These are phyloP conservation scores for Abrus pulchellus DNA, from an alignment of 306 rosid genomes.

Conservation along the genomic window DNA sequence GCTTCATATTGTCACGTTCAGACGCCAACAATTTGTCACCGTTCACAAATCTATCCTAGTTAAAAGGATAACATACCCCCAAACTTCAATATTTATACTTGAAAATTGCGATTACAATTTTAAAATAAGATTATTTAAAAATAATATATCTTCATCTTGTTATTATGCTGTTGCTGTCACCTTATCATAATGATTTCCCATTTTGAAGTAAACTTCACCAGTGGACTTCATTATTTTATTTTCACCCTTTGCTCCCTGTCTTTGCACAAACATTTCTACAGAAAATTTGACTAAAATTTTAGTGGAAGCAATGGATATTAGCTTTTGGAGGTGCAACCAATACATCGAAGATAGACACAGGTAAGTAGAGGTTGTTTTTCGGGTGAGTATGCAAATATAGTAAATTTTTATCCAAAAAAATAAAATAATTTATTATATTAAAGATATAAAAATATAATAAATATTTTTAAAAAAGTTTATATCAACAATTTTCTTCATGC, in stretches of 20 bases:
- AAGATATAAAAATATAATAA: too few relatives aligned
- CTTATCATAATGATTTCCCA: conserved; percentile 39
- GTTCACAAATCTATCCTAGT: background rate
- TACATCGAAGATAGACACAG: background rate
- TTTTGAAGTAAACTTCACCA: background rate
- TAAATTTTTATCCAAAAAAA: too few relatives aligned
- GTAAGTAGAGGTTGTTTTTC: background rate
- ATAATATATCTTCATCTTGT: background rate
- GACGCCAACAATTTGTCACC: background rate
- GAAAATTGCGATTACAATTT: conserved; percentile 13
- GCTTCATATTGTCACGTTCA: background rate
- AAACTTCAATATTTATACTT: background rate
- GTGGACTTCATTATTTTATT: conserved; percentile 10
- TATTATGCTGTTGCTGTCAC: background rate
- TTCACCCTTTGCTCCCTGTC: background rate
- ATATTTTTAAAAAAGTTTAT: too few relatives aligned
- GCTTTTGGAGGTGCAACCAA: background rate
- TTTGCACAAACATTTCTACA: background rate
- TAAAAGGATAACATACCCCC: background rate
- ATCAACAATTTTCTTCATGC: too few relatives aligned
- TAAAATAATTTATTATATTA: too few relatives aligned
- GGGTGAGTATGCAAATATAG: too few relatives aligned
- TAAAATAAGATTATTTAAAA: background rate
- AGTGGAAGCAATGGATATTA: background rate
- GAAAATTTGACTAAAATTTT: background rate